Conservation (phyloP, 2,329 filamentous ascomycete genomes). For the Sphaerulina populicola region DNA sequence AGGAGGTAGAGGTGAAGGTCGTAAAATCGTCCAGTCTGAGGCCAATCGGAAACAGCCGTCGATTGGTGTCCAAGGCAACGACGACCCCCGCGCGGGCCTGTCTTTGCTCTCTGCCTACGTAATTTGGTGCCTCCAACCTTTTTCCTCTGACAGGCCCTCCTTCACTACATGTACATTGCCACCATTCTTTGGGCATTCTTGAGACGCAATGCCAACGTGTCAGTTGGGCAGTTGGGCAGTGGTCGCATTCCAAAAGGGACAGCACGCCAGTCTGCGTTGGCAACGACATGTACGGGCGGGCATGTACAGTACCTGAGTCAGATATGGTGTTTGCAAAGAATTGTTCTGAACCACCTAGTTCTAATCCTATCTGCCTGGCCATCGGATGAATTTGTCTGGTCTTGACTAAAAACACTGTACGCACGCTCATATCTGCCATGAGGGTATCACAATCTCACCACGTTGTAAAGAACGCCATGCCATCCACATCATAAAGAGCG, state of each 20-base stretch:
- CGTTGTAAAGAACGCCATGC: conserved; percentile 6
- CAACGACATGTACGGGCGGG: background rate
- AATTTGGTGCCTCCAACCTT: background rate
- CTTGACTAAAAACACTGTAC: background rate
- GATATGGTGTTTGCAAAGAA: background rate
- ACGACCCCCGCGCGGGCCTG: background rate
- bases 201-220: no score
- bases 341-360: background rate
- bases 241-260: background rate
- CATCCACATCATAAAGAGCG: conserved; percentile 1
- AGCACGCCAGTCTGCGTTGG: background rate
- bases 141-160: no score
- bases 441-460: conserved; percentile 13
- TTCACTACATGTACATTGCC: no score
- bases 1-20: background rate
- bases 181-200: no score
- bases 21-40: background rate
- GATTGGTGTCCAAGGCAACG: background rate
- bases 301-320: no score
- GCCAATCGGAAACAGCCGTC: background rate
- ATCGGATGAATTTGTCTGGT: background rate
- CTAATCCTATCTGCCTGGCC: background rate
- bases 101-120: background rate
- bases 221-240: no score
- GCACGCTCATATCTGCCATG: conserved; percentile 12